Conservation (phyloP, 1,284 basidiomycete genomes). For the Bondarzewia mesenterica region DNA sequence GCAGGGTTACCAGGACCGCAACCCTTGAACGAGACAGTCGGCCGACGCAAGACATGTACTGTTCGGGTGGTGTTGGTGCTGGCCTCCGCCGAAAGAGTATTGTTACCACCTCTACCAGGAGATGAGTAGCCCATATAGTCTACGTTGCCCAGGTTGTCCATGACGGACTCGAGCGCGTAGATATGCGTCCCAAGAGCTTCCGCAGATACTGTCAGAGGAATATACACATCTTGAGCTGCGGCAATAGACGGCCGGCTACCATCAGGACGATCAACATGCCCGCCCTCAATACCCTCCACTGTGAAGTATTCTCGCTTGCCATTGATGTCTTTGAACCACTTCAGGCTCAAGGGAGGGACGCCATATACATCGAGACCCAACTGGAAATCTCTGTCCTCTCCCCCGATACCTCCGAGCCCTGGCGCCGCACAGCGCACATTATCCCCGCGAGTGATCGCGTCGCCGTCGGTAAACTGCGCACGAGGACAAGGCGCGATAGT, state of each 20-base stretch:
- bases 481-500: slow-evolving; percentile 77
- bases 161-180: slow-evolving; percentile 66
- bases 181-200: slow-evolving; percentile 55
- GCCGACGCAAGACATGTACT: slow-evolving; percentile 70
- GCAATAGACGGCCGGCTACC: slow-evolving; percentile 11
- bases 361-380: slow-evolving; percentile 67
- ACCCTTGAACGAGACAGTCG: slow-evolving; percentile 64
- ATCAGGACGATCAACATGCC: slow-evolving; percentile 22
- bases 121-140: slow-evolving; percentile 13
- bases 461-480: slow-evolving; percentile 54
- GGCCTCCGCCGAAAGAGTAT: slow-evolving; percentile 11
- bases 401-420: slow-evolving; percentile 27
- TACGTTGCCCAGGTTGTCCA: slow-evolving; percentile 68
- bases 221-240: slow-evolving; percentile 46
- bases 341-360: slow-evolving; percentile 71
- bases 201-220: slow-evolving; percentile 62
- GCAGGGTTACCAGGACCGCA: slow-evolving; percentile 71
- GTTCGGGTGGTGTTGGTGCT: slow-evolving; percentile 52
- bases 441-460: slow-evolving; percentile 28
- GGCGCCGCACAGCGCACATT: slow-evolving; percentile 53
- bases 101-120: slow-evolving; percentile 5
- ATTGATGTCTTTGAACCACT: slow-evolving; percentile 66
- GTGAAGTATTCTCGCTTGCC: slow-evolving; percentile 58
- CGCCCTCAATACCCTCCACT: slow-evolving; percentile 79
- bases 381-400: slow-evolving; percentile 55